Conservation (phyloP, 768 basidiomycete genomes). For the Pholiota molesta region DNA sequence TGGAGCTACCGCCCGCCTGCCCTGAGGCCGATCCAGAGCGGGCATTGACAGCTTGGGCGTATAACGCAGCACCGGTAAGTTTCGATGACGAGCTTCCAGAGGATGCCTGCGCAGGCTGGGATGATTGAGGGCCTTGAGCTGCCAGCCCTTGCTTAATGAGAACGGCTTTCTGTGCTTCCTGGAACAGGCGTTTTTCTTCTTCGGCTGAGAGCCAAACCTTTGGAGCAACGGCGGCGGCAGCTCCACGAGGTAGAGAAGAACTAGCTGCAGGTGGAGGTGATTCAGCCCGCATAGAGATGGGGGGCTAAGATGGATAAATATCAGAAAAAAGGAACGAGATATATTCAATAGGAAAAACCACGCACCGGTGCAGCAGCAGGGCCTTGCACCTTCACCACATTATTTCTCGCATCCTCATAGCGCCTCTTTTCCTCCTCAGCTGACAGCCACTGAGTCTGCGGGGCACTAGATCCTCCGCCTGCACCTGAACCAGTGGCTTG, state of each 20-base stretch:
- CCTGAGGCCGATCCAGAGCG: constrained; percentile 14
- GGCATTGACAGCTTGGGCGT: constrained; percentile 35
- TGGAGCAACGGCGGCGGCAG: constrained; percentile 19
- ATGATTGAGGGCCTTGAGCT: constrained; percentile 19
- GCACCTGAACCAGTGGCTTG: constrained; percentile 18
- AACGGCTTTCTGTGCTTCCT: constrained; percentile 69
- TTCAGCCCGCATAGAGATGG: constrained; percentile 16
- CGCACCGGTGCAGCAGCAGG: constrained; percentile 38
- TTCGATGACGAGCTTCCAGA: constrained; percentile 18
- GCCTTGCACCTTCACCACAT: constrained; percentile 60
- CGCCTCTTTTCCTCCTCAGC: constrained; percentile 70
- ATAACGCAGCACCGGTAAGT: constrained; percentile 27
- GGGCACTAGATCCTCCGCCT: constrained; percentile 9
- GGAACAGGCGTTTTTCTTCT: constrained; percentile 73
- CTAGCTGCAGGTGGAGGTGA: constrained; percentile 26
- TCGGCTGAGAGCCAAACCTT: constrained; percentile 68
- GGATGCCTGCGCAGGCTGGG: constrained; percentile 9
- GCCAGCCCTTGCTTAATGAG: constrained; percentile 52
- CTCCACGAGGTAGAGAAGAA: constrained; percentile 19
- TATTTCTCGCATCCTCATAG: constrained; percentile 64
- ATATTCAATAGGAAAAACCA: constrained; percentile 4
- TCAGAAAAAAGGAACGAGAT: neutral
- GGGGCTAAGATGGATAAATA: constrained; percentile 22
- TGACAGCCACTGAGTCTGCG: constrained; percentile 47
- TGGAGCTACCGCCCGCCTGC: constrained; percentile 22